A percentile compares a stretch with the other conserved stretches of the same genome.
Conservation (phyloP, 345 rosid species). For the Punica granatum region DNA sequence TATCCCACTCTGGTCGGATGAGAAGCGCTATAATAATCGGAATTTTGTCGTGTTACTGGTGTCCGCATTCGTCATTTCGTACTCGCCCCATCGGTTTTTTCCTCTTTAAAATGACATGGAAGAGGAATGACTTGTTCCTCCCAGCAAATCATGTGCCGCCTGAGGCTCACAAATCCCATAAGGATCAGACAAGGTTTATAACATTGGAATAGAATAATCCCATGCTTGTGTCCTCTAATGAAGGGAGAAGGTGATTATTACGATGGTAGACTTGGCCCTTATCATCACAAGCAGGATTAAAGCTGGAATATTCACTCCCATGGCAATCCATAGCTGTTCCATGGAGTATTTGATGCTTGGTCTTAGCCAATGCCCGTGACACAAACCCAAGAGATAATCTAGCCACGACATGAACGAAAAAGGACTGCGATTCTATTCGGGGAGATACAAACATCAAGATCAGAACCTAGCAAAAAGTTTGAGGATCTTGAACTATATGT, state of each 20-base stretch:
- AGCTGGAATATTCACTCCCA: not conserved
- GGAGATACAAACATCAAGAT: not conserved
- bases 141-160: too few relatives aligned
- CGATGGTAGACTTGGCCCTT: not conserved
- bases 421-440: not conserved
- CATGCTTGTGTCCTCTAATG: not conserved
- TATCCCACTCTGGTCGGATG: slow-evolving; percentile 10
- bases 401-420: not conserved
- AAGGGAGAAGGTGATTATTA: not conserved
- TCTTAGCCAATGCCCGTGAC: too few relatives aligned
- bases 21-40: not conserved
- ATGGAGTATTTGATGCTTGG: too few relatives aligned
- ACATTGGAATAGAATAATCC: not conserved
- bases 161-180: too few relatives aligned
- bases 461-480: not conserved
- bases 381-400: not conserved
- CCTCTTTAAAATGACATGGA: too few relatives aligned
- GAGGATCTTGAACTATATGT: too few relatives aligned
- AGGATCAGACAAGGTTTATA: not conserved
- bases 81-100: too few relatives aligned
- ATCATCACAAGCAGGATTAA: not conserved
- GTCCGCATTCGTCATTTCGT: not conserved
- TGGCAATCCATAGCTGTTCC: not conserved
- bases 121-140: too few relatives aligned
- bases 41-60: not conserved